A percentile compares a stretch with the other conserved stretches of the same genome.
phyloP scores from a whole-genome alignment of 208 protist genomes.

The Sergeia podlipaevii region DNA sequence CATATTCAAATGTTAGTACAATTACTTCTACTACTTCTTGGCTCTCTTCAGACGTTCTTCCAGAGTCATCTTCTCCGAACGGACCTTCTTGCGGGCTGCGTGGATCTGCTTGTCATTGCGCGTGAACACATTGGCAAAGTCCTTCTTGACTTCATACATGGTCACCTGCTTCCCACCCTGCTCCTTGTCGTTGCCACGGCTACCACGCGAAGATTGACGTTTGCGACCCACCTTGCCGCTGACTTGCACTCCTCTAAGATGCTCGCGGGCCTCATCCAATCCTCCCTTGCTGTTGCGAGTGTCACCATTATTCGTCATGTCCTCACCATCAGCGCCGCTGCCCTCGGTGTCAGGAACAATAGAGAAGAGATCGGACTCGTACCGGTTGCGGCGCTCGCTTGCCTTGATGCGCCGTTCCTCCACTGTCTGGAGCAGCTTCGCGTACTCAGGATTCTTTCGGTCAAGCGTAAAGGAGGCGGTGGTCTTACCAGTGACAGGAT shows the following conservation, averaged over 20 bases:
- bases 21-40: conserved; percentile 9
- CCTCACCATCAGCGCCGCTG: conserved; percentile 15
- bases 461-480: conserved; percentile 65
- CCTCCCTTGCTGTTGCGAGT: no score
- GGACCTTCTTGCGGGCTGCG: conserved; percentile 56
- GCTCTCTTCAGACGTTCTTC: conserved; percentile 61
- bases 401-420: conserved; percentile 71
- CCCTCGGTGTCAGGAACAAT: conserved; percentile 57
- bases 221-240: conserved; percentile 41
- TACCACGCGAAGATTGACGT: conserved; percentile 4
- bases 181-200: conserved; percentile 1
- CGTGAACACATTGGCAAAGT: conserved; percentile 39
- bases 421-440: conserved; percentile 75
- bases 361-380: conserved; percentile 75
- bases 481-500: conserved; percentile 24
- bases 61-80: conserved; percentile 65
- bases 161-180: conserved; percentile 34
- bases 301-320: no score
- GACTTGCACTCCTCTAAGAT: conserved; percentile 74
- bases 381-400: conserved; percentile 50
- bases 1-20: no score
- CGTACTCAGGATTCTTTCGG: conserved; percentile 75
- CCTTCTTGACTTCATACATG: conserved; percentile 69
- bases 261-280: conserved; percentile 45
- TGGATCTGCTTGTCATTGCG: conserved; percentile 76